These are phyloP conservation scores for Rhamnella rubrinervis DNA, from an alignment of 331 rosid species.

Conservation along the genomic window DNA sequence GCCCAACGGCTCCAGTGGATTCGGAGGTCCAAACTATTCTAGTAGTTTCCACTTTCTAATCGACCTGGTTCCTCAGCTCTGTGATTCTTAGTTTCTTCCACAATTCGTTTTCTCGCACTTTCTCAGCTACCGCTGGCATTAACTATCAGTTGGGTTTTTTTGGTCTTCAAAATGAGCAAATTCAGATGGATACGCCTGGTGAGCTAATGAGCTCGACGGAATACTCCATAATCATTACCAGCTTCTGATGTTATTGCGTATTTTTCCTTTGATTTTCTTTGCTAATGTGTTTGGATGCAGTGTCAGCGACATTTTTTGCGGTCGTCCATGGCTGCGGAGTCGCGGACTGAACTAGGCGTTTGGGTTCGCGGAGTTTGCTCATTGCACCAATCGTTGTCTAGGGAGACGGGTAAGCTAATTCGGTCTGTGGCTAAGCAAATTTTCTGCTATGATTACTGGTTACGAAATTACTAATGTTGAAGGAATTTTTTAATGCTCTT, in stretches of 20 bases:
- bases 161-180: conserved; percentile 44
- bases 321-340: conserved; percentile 41
- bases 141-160: not conserved
- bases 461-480: not conserved
- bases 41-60: not conserved
- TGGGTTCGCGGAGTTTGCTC: conserved; percentile 26
- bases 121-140: not conserved
- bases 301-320: conserved; percentile 58
- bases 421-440: not conserved
- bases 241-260: not conserved
- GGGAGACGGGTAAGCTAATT: conserved; percentile 36
- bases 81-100: conserved; percentile 14
- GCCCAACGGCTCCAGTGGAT: conserved; percentile 7
- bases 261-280: not conserved
- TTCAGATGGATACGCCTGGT: conserved; percentile 61
- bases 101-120: not conserved
- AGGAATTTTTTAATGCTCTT: not conserved
- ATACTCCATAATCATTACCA: not conserved
- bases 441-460: not conserved
- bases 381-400: conserved; percentile 34
- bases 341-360: conserved; percentile 28
- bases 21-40: not conserved
- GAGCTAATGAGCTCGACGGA: conserved; percentile 13
- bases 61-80: conserved; percentile 8
- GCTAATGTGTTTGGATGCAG: conserved; percentile 36